phyloP scores from a whole-genome alignment of 1,284 basidiomycete genomes.

The Apiotrichum sp. region DNA sequence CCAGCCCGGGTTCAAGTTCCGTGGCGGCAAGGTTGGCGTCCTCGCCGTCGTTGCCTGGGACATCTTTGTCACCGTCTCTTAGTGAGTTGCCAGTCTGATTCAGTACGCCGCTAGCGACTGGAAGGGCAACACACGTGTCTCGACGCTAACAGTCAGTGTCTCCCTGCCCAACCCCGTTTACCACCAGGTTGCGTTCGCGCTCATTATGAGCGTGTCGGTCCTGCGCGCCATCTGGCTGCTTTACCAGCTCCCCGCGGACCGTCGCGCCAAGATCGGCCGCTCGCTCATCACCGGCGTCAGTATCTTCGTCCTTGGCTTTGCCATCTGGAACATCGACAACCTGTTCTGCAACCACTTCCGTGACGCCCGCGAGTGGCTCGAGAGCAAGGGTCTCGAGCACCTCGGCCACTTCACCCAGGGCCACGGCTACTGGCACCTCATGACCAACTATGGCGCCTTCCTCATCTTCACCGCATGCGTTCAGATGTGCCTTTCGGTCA shows the following conservation, averaged over 20 bases:
- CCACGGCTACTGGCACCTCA: constrained; percentile 52
- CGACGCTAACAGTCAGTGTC: constrained; percentile 31
- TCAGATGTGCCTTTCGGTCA: constrained; percentile 31
- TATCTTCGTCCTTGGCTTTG: constrained; percentile 48
- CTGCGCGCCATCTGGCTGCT: constrained; percentile 38
- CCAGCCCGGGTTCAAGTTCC: constrained; percentile 28
- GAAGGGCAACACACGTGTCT: no score
- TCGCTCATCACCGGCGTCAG: constrained; percentile 32
- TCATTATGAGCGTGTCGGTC: constrained; percentile 41
- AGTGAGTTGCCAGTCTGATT: constrained; percentile 31
- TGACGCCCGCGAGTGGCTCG: constrained; percentile 10
- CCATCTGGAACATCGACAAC: constrained; percentile 54
- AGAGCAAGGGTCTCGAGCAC: constrained; percentile 21
- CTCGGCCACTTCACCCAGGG: constrained; percentile 41
- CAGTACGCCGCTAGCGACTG: no score
- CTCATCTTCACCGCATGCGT: constrained; percentile 46
- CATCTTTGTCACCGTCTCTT: constrained; percentile 43
- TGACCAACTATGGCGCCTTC: constrained; percentile 51
- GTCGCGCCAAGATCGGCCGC: constrained; percentile 23
- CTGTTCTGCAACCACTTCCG: constrained; percentile 47
- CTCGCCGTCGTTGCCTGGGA: constrained; percentile 31
- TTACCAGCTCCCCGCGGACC: constrained; percentile 21
- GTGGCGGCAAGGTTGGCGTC: constrained; percentile 33
- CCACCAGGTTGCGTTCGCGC: constrained; percentile 52
- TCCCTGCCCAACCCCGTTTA: constrained; percentile 52